Evolutionary conservation across 2,329 filamentous ascomycete species (phyloP).

Genomic region (Botrytis porri): DNA sequence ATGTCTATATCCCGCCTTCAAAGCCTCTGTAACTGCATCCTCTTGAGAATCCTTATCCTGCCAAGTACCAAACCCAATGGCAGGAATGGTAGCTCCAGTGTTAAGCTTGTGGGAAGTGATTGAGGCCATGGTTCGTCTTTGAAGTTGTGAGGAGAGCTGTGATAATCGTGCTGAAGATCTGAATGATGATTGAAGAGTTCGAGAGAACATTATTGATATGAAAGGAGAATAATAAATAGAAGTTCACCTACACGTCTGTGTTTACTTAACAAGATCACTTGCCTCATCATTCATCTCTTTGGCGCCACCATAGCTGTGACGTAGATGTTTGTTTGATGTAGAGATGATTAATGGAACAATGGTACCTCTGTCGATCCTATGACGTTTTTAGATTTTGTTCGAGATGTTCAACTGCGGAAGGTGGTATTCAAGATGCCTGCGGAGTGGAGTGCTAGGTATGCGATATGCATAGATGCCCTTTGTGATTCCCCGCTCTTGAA

Average conservation of each 20-base stretch:
- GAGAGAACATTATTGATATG: conserved; percentile 9
- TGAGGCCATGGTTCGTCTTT: conserved; percentile 23
- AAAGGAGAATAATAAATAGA: neutral
- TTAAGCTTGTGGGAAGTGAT: conserved; percentile 39
- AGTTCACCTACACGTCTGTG: neutral
- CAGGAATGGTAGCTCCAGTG: conserved; percentile 38
- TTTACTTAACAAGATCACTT: neutral
- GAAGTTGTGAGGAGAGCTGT: conserved; percentile 24
- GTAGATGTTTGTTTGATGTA: neutral
- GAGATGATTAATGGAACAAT: neutral
- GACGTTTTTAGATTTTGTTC: neutral
- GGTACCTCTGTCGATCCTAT: neutral
- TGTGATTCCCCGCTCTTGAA: neutral
- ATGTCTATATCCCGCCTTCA: conserved; percentile 51
- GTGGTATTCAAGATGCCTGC: neutral
- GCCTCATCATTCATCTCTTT: neutral
- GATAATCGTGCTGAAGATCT: conserved; percentile 12
- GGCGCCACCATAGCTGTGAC: neutral
- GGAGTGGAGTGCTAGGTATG: neutral
- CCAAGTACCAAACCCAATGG: conserved; percentile 47
- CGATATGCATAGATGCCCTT: neutral
- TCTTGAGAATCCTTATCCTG: conserved; percentile 44
- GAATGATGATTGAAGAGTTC: conserved; percentile 6
- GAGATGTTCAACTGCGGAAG: neutral
- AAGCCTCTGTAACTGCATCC: conserved; percentile 40